These are phyloP conservation scores for Moricandia arvensis DNA, from an alignment of 345 rosid genomes.

Conservation along the genomic window DNA sequence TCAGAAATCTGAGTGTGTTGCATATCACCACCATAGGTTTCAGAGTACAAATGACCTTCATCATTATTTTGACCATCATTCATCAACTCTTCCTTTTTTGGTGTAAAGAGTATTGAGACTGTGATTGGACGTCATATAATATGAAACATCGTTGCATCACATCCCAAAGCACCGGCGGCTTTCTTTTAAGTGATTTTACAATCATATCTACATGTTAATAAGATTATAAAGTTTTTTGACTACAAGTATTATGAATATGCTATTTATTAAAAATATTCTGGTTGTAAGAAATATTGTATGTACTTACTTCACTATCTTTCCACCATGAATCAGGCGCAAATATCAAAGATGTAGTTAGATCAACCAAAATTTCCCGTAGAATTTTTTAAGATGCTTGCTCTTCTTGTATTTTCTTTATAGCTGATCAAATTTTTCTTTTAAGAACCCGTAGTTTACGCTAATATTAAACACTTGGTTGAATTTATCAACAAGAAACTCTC, in stretches of 20 bases:
- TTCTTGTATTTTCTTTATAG: background rate
- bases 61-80: background rate
- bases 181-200: background rate
- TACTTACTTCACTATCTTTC: background rate
- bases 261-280: background rate
- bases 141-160: background rate
- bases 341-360: background rate
- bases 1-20: background rate
- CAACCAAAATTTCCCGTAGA: background rate
- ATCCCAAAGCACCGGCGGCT: background rate
- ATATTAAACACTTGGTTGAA: background rate
- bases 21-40: background rate
- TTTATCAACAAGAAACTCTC: background rate
- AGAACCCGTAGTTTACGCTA: background rate
- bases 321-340: background rate
- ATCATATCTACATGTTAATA: background rate
- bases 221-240: background rate
- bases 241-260: background rate
- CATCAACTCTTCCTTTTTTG: background rate
- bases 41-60: background rate
- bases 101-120: background rate
- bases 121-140: background rate
- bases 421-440: background rate
- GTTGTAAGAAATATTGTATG: background rate
- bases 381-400: background rate